A percentile compares a stretch with the other conserved stretches of the same genome.
These are phyloP conservation scores for Schizophyllum commune DNA, from an alignment of 1,284 basidiomycete genomes.

Conservation along the genomic window DNA sequence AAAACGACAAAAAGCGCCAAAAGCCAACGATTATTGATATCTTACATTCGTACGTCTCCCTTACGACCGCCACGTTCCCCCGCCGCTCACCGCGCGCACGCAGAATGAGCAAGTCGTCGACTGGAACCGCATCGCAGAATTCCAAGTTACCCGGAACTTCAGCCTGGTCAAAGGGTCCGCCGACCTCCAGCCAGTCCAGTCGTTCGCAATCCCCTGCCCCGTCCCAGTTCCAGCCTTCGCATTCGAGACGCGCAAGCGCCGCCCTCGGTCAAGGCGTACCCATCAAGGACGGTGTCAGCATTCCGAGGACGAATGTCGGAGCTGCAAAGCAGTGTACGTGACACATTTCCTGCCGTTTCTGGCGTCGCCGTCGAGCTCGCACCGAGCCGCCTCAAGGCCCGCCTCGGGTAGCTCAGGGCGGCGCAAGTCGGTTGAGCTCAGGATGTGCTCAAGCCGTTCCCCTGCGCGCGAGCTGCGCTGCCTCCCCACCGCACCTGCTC, in stretches of 20 bases:
- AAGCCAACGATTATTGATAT: slow-evolving; percentile 26
- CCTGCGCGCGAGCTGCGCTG: no score
- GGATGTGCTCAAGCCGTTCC: no score
- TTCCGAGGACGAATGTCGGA: slow-evolving; percentile 48
- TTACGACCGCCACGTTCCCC: slow-evolving; percentile 11
- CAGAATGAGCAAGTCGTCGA: slow-evolving; percentile 84
- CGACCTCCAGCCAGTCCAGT: slow-evolving; percentile 52
- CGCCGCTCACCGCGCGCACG: slow-evolving; percentile 10
- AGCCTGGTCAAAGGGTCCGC: slow-evolving; percentile 80
- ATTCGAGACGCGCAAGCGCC: slow-evolving; percentile 65
- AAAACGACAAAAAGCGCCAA: slow-evolving; percentile 31
- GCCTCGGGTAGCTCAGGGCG: no score
- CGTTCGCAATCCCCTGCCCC: slow-evolving; percentile 72
- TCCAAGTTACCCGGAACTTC: slow-evolving; percentile 62
- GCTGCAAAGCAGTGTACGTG: slow-evolving; percentile 56
- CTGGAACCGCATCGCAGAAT: slow-evolving; percentile 63
- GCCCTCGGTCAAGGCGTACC: slow-evolving; percentile 55
- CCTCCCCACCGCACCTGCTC: no score
- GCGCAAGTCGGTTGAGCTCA: no score
- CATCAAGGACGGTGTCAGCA: slow-evolving; percentile 68
- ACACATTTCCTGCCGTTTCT: slow-evolving; percentile 4
- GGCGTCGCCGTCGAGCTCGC: no score
- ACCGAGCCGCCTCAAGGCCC: no score
- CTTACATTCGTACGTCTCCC: slow-evolving; percentile 44
- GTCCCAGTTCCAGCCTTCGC: slow-evolving; percentile 43